Conservation (phyloP, 2,329 filamentous ascomycete species). For the Fusarium tupiense region DNA sequence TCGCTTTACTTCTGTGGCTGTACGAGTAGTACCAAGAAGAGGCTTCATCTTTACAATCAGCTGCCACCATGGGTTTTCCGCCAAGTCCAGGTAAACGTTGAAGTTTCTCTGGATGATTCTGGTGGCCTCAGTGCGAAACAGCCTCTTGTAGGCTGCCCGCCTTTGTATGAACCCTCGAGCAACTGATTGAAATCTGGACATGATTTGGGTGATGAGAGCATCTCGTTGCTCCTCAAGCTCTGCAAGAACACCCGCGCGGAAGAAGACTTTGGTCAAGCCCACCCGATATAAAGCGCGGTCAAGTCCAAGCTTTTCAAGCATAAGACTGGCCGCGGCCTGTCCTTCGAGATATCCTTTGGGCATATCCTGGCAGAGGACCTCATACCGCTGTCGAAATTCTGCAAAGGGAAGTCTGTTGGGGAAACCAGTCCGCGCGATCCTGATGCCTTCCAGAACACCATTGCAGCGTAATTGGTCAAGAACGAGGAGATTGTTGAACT, state of each 20-base stretch:
- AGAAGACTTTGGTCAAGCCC: constrained; percentile 97
- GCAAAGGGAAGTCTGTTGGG: constrained; percentile 91
- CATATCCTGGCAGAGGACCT: constrained; percentile 89
- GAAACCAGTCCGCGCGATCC: constrained; percentile 96
- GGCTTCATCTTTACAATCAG: constrained; percentile 96
- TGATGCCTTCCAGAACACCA: constrained; percentile 97
- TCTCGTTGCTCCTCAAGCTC: constrained; percentile 97
- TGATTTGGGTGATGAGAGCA: constrained; percentile 90
- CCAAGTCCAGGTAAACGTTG: constrained; percentile 87
- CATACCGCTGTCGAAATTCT: constrained; percentile 95
- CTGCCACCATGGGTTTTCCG: constrained; percentile 96
- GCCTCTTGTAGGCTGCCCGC: constrained; percentile 87
- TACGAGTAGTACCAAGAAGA: constrained; percentile 88
- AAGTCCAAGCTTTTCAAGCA: constrained; percentile 88
- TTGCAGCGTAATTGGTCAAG: constrained; percentile 98
- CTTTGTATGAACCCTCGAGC: constrained; percentile 90
- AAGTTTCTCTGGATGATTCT: constrained; percentile 96
- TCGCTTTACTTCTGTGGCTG: constrained; percentile 92
- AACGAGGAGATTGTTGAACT: constrained; percentile 90
- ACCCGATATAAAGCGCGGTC: constrained; percentile 91
- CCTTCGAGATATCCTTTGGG: constrained; percentile 92
- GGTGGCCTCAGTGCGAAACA: constrained; percentile 94
- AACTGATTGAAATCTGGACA: constrained; percentile 91
- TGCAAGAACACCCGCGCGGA: constrained; percentile 92
- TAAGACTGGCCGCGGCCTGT: constrained; percentile 83